Evolutionary conservation across 768 basidiomycete genomes (phyloP).

Genomic region (Boletales sp.): DNA sequence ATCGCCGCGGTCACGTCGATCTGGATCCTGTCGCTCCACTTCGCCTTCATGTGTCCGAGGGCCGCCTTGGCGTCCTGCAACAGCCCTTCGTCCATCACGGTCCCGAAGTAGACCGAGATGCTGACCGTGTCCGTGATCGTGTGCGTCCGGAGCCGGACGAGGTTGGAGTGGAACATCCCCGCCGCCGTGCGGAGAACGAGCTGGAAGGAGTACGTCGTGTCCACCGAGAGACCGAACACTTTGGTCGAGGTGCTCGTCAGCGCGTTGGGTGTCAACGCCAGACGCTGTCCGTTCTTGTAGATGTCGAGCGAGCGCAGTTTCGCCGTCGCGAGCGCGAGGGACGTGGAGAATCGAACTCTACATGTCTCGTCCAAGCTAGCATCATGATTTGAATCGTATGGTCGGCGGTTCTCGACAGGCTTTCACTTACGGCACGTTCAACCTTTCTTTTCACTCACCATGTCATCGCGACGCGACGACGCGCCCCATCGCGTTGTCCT

Average conservation of each 20-base stretch:
- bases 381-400: too few relatives aligned
- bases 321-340: conserved; percentile 78
- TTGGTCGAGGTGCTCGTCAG: conserved; percentile 84
- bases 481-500: too few relatives aligned
- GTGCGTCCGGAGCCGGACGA: conserved; percentile 83
- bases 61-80: conserved; percentile 81
- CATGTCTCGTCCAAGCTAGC: too few relatives aligned
- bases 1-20: conserved; percentile 92
- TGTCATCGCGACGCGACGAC: too few relatives aligned
- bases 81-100: conserved; percentile 70
- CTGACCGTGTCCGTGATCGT: conserved; percentile 95
- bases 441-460: too few relatives aligned
- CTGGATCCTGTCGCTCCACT: conserved; percentile 90
- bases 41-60: conserved; percentile 80
- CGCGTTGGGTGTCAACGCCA: too few relatives aligned
- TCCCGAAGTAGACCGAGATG: conserved; percentile 92
- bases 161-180: conserved; percentile 83
- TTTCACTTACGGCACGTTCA: too few relatives aligned
- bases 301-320: conserved; percentile 88
- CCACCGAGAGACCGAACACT: conserved; percentile 74
- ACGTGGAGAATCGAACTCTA: conserved; percentile 30
- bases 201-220: conserved; percentile 91
- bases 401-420: too few relatives aligned
- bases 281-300: too few relatives aligned
- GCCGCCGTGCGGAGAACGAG: conserved; percentile 90